Evolutionary conservation across 352 stramenopile species (phyloP).

Genomic region (Phytophthora pini): DNA sequence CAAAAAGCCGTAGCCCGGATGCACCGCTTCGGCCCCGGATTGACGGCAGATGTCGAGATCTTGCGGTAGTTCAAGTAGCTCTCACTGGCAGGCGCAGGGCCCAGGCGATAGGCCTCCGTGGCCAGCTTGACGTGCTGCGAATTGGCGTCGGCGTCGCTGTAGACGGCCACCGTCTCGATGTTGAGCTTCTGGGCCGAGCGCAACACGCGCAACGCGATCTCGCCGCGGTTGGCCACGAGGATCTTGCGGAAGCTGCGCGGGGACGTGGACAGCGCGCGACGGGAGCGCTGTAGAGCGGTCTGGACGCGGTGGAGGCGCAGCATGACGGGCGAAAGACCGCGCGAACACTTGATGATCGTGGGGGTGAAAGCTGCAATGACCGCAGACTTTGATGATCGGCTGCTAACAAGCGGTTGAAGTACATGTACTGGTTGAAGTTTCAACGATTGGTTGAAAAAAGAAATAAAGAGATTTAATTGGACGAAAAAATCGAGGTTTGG

Average conservation of each 20-base stretch:
- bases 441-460: conserved; percentile 1
- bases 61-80: conserved; percentile 84
- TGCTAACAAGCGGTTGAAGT: conserved; percentile 18
- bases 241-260: conserved; percentile 87
- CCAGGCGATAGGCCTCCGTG: conserved; percentile 74
- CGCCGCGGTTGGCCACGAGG: conserved; percentile 91
- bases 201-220: conserved; percentile 91
- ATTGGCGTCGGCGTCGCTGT: conserved; percentile 87
- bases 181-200: conserved; percentile 86
- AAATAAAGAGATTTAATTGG: neutral
- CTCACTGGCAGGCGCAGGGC: conserved; percentile 69
- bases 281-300: conserved; percentile 5
- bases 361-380: conserved; percentile 19
- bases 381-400: neutral
- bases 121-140: conserved; percentile 80
- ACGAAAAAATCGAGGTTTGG: neutral
- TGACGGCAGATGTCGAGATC: conserved; percentile 75
- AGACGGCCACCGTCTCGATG: conserved; percentile 92
- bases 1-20: conserved; percentile 93
- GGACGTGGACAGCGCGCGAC: conserved; percentile 28
- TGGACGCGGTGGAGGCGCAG: conserved; percentile 23
- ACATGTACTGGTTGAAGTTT: neutral
- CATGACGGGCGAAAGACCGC: conserved; percentile 14
- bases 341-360: neutral
- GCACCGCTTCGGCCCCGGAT: conserved; percentile 80